Evolutionary conservation across 164 flowering plant species (phyloP).

Genomic region (Aristolochia fimbriata): DNA sequence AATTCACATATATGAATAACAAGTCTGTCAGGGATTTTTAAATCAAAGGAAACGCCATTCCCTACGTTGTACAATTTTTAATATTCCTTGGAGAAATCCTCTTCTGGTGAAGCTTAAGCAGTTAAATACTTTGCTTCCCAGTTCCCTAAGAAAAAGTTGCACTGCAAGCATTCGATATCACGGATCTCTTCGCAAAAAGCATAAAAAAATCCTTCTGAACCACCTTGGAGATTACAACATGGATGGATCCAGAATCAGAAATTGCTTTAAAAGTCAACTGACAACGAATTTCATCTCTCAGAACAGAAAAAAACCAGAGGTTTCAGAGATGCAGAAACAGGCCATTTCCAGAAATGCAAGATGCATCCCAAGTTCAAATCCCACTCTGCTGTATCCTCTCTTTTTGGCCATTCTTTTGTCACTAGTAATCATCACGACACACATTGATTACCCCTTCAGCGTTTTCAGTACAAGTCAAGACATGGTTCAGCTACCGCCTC

Average conservation of each 20-base stretch:
- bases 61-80: too few species aligned
- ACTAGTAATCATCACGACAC: constrained; percentile 11
- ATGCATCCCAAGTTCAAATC: constrained; percentile 15
- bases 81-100: too few species aligned
- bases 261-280: constrained; percentile 3
- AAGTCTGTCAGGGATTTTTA: too few species aligned
- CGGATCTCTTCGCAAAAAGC: too few species aligned
- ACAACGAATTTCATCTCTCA: constrained; percentile 1
- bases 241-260: not conserved
- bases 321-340: constrained; percentile 17
- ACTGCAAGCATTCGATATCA: too few species aligned
- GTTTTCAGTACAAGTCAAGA: constrained; percentile 7
- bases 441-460: constrained; percentile 10
- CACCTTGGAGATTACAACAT: not conserved
- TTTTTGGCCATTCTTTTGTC: constrained; percentile 18
- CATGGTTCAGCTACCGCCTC: constrained; percentile 12
- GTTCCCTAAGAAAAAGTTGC: too few species aligned
- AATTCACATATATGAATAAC: too few species aligned
- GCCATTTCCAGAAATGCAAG: constrained; percentile 13
- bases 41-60: too few species aligned
- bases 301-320: not conserved
- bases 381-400: constrained; percentile 14
- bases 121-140: too few species aligned
- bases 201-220: not conserved
- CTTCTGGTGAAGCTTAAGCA: too few species aligned